Evolutionary conservation across 768 basidiomycete genomes (phyloP).

Genomic region (Boletus tylopilopsis): DNA sequence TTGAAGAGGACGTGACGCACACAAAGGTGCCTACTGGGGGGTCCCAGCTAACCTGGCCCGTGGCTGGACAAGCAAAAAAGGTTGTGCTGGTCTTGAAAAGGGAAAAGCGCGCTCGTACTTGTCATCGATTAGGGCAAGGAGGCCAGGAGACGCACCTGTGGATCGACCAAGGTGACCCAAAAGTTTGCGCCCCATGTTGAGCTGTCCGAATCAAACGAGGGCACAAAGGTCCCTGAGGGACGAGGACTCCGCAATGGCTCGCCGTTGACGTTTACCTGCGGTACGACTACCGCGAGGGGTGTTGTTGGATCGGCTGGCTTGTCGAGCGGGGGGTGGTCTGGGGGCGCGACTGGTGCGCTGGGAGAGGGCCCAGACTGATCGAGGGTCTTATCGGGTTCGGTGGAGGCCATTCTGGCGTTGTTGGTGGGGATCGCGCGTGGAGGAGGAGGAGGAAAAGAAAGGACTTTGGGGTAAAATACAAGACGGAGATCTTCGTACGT

Average conservation of each 20-base stretch:
- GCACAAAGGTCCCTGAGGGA: constrained; percentile 24
- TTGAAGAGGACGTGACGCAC: constrained; percentile 40
- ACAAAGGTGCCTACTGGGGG: constrained; percentile 87
- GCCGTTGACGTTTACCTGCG: constrained; percentile 35
- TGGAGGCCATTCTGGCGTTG: constrained; percentile 21
- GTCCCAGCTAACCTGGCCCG: constrained; percentile 92
- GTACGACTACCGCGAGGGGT: constrained; percentile 22
- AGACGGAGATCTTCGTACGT: constrained; percentile 5
- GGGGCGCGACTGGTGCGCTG: constrained; percentile 1
- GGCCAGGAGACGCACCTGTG: constrained; percentile 55
- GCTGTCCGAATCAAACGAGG: constrained; percentile 32
- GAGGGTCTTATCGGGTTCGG: constrained; percentile 23
- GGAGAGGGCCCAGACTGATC: constrained; percentile 22
- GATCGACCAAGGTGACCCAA: constrained; percentile 93
- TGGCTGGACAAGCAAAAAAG: constrained; percentile 92
- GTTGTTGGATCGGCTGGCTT: constrained; percentile 6
- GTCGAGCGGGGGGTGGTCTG: constrained; percentile 4
- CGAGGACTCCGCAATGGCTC: constrained; percentile 31
- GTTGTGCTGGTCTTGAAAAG: constrained; percentile 49
- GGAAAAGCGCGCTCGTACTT: constrained; percentile 4
- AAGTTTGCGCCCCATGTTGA: constrained; percentile 85
- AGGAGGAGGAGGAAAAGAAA: not conserved
- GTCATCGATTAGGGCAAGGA: constrained; percentile 7
- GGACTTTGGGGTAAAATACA: constrained; percentile 21
- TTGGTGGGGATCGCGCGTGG: constrained; percentile 11